Conservation (phyloP, 495 filamentous ascomycete genomes). For the Astrothelium macrocarpum region DNA sequence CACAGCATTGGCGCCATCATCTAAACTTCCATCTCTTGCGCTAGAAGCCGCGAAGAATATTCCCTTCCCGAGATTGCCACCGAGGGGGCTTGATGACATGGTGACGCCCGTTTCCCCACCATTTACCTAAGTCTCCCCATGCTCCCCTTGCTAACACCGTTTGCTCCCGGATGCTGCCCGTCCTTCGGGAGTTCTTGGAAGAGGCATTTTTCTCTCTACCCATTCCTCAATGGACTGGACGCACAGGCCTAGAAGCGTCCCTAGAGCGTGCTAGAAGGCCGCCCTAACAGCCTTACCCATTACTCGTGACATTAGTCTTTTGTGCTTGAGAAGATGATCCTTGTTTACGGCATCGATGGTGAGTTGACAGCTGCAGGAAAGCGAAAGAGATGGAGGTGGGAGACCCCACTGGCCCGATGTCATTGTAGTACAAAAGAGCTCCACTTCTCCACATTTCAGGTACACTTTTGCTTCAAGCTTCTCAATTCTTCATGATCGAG, state of each 20-base stretch:
- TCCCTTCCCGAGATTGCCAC: background rate
- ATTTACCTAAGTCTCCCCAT: background rate
- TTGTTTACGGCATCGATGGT: no score
- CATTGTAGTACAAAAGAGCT: background rate
- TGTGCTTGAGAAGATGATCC: background rate
- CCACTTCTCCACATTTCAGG: background rate
- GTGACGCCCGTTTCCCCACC: background rate
- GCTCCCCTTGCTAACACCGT: background rate
- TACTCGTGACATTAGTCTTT: background rate
- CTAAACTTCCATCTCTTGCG: background rate
- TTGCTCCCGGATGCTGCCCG: no score
- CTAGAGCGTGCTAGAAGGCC: background rate
- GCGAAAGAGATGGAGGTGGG: background rate
- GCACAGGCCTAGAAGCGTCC: background rate
- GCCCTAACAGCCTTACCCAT: background rate
- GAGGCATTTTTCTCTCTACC: no score
- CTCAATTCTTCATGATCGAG: background rate
- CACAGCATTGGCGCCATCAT: background rate
- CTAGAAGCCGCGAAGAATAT: slow-evolving; percentile 3
- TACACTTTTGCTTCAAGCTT: background rate
- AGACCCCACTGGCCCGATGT: background rate
- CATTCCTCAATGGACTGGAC: background rate
- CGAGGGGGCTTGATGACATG: background rate
- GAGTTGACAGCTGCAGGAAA: background rate
- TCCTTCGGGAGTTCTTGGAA: no score